These are phyloP conservation scores for Pythium myriotylum DNA, from an alignment of 352 stramenopile genomes.

Conservation along the genomic window DNA sequence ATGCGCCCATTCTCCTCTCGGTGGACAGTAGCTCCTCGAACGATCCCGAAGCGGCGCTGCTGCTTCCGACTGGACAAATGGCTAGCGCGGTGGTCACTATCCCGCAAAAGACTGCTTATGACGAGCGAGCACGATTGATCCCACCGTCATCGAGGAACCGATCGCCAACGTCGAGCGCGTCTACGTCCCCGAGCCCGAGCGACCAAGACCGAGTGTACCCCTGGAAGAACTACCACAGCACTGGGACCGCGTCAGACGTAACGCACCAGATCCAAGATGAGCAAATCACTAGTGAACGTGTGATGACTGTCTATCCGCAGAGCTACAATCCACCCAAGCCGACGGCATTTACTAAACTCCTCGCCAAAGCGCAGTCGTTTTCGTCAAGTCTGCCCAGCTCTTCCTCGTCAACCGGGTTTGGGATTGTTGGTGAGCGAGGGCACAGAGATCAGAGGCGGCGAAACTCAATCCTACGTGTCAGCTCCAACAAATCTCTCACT, in stretches of 20 bases:
- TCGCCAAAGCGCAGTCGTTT: conserved; percentile 16
- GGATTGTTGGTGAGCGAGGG: neutral
- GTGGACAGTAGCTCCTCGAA: no score
- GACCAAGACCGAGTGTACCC: conserved; percentile 20
- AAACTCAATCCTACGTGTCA: conserved; percentile 71
- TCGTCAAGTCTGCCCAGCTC: conserved; percentile 8
- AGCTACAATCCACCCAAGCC: neutral
- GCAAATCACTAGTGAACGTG: neutral
- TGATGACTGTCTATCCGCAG: no score
- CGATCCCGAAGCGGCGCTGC: no score
- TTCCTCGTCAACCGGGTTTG: neutral
- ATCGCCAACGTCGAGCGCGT: conserved; percentile 11
- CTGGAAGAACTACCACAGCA: conserved; percentile 5
- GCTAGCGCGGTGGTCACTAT: neutral
- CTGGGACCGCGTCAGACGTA: neutral
- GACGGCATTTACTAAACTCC: conserved; percentile 10
- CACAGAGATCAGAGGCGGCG: conserved; percentile 16
- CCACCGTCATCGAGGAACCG: neutral
- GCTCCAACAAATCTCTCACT: conserved; percentile 32
- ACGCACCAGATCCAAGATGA: neutral
- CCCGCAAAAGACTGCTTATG: conserved; percentile 7
- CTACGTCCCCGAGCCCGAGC: conserved; percentile 14
- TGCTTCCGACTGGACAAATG: no score
- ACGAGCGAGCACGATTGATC: conserved; percentile 17
- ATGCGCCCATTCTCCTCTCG: neutral